These are phyloP conservation scores for Shiraia bambusicola DNA, from an alignment of 2,329 filamentous ascomycete genomes.

Conservation along the genomic window DNA sequence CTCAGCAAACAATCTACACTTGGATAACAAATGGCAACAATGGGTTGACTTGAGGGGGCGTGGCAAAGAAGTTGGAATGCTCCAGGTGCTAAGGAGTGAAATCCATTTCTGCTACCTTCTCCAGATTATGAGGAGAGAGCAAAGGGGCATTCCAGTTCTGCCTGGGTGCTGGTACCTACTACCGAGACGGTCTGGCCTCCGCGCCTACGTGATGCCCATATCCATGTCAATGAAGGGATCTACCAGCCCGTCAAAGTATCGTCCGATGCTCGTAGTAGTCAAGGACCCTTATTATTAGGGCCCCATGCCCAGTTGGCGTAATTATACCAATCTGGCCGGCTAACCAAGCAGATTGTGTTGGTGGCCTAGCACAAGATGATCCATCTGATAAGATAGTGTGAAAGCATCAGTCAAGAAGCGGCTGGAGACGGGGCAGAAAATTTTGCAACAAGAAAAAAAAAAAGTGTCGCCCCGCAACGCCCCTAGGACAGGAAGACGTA, in stretches of 20 bases:
- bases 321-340: slow-evolving; percentile 17
- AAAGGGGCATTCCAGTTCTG: slow-evolving; percentile 20
- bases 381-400: slow-evolving; percentile 36
- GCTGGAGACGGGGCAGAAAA: slow-evolving; percentile 23
- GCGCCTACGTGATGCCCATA: slow-evolving; percentile 15
- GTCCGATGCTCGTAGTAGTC: slow-evolving; percentile 29
- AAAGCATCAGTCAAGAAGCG: slow-evolving; percentile 11
- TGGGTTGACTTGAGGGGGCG: slow-evolving; percentile 3
- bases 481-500: slow-evolving; percentile 20
- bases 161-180: slow-evolving; percentile 20
- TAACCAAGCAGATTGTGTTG: slow-evolving; percentile 8
- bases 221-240: slow-evolving; percentile 20
- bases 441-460: slow-evolving; percentile 26
- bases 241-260: slow-evolving; percentile 32
- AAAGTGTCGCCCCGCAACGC: slow-evolving; percentile 32
- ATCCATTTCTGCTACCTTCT: slow-evolving; percentile 3
- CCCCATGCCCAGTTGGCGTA: slow-evolving; percentile 24
- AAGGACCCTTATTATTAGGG: slow-evolving; percentile 18
- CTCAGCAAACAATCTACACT: slow-evolving; percentile 4
- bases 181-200: slow-evolving; percentile 19
- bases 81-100: neutral
- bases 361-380: neutral
- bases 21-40: neutral
- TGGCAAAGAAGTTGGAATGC: neutral
- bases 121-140: slow-evolving; percentile 15